phyloP scores from a whole-genome alignment of 768 basidiomycete genomes.

The Leccinum longicurvipes region DNA sequence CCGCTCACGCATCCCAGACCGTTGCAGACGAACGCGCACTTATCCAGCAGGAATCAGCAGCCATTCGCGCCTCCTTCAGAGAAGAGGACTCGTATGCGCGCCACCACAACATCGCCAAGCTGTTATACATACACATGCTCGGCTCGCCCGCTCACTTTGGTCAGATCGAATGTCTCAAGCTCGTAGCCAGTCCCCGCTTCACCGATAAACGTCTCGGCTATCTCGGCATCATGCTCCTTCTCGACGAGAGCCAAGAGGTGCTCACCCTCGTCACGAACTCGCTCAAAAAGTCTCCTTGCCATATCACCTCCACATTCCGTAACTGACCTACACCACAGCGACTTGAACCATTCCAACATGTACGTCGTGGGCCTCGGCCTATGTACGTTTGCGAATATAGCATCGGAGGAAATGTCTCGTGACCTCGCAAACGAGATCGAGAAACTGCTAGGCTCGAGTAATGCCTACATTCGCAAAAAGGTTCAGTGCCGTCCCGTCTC shows the following conservation, averaged over 20 bases:
- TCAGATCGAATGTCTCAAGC: constrained; percentile 95
- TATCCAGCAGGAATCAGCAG: constrained; percentile 96
- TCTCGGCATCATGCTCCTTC: constrained; percentile 93
- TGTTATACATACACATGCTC: constrained; percentile 98
- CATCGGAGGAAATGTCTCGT: constrained; percentile 99
- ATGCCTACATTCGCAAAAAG: constrained; percentile 99
- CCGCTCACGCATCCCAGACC: too few species aligned
- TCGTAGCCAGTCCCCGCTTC: constrained; percentile 93
- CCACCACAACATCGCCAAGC: constrained; percentile 96
- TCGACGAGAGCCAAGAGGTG: constrained; percentile 98
- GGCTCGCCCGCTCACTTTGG: constrained; percentile 99
- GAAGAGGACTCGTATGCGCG: constrained; percentile 95
- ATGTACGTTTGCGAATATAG: constrained; percentile 98
- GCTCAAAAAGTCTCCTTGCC: constrained; percentile 77
- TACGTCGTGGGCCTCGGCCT: constrained; percentile 96
- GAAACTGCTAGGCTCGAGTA: constrained; percentile 94
- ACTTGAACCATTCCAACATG: constrained; percentile 99
- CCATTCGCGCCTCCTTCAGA: constrained; percentile 93
- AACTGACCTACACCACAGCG: constrained; percentile 47
- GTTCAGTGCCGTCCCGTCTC: constrained; percentile 35
- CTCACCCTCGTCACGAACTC: constrained; percentile 97
- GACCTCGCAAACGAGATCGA: constrained; percentile 98
- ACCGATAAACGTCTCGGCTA: constrained; percentile 96
- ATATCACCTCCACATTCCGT: neutral
- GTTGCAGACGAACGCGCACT: constrained; percentile 97